Percentiles rank a stretch among this genome's conserved stretches.
Conservation (phyloP, 163 green algal genomes). For the Scenedesmus sp. region DNA sequence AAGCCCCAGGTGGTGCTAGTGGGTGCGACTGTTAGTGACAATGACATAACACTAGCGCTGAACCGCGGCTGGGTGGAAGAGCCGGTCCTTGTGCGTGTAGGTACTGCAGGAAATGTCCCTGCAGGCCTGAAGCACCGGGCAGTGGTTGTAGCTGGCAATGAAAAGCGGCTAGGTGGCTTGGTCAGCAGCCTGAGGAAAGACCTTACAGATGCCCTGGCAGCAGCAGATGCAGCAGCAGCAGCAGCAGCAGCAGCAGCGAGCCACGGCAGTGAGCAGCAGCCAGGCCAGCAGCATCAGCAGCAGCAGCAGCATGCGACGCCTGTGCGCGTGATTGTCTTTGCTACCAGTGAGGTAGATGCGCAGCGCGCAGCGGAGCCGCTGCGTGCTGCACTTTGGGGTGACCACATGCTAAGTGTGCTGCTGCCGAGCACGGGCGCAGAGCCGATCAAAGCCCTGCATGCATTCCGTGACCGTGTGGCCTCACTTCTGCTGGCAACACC, state of each 20-base stretch:
- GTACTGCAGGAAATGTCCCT: constrained; percentile 60
- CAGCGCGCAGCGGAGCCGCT: constrained; percentile 69
- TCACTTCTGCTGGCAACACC: constrained; percentile 75
- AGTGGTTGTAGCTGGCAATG: constrained; percentile 41
- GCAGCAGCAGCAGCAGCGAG: constrained; percentile 53
- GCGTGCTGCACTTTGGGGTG: constrained; percentile 79
- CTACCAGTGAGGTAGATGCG: constrained; percentile 65
- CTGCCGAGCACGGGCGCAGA: constrained; percentile 71
- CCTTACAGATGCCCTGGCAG: constrained; percentile 58
- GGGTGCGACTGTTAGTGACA: constrained; percentile 75
- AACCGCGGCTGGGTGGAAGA: constrained; percentile 59
- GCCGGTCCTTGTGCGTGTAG: constrained; percentile 59
- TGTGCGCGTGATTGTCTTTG: constrained; percentile 52
- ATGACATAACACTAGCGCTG: constrained; percentile 60
- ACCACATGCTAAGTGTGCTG: constrained; percentile 85
- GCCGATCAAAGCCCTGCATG: constrained; percentile 70
- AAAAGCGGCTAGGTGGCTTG: constrained; percentile 67
- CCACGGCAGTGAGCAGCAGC: background rate
- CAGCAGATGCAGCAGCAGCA: constrained; percentile 46
- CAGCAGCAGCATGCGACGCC: constrained; percentile 49
- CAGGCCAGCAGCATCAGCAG: constrained; percentile 39
- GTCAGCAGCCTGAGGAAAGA: constrained; percentile 70
- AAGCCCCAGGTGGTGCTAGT: constrained; percentile 77
- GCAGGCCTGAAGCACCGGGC: constrained; percentile 70
- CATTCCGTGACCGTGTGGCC: constrained; percentile 76